These are phyloP conservation scores for Symbiodinium natans DNA, from an alignment of 73 alveolate genomes.

Conservation along the genomic window DNA sequence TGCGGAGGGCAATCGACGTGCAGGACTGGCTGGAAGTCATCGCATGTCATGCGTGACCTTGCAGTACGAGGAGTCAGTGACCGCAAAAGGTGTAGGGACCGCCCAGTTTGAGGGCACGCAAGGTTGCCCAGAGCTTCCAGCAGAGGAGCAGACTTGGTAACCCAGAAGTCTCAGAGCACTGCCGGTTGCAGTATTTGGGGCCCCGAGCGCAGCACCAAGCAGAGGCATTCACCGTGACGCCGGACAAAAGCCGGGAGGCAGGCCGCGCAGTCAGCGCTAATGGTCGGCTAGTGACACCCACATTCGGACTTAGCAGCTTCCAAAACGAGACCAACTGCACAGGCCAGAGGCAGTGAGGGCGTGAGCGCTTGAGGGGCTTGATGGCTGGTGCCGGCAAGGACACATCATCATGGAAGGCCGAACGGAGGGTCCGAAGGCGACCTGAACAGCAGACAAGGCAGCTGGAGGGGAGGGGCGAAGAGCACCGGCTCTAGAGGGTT, in stretches of 20 bases:
- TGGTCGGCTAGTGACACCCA: neutral
- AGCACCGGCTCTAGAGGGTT: neutral
- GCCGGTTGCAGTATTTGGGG: neutral
- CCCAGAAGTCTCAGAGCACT: neutral
- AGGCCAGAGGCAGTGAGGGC: neutral
- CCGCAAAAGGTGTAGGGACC: slow-evolving; percentile 2
- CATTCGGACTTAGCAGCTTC: neutral
- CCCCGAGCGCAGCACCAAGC: slow-evolving; percentile 1
- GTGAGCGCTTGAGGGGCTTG: neutral
- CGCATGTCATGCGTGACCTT: neutral
- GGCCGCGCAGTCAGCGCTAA: neutral
- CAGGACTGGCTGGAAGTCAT: neutral
- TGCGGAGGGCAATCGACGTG: neutral
- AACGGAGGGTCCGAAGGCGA: neutral
- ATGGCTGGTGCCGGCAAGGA: neutral
- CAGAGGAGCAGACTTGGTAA: neutral
- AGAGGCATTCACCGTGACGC: neutral
- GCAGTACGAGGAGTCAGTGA: neutral
- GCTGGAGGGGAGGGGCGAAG: neutral
- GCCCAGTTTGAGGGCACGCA: neutral
- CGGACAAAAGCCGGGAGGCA: neutral
- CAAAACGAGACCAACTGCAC: neutral
- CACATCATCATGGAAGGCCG: neutral
- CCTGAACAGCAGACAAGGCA: neutral
- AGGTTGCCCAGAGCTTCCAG: neutral